Conservation (phyloP, 164 flowering plant species). For the Kalanchoe fedtschenkoi region DNA sequence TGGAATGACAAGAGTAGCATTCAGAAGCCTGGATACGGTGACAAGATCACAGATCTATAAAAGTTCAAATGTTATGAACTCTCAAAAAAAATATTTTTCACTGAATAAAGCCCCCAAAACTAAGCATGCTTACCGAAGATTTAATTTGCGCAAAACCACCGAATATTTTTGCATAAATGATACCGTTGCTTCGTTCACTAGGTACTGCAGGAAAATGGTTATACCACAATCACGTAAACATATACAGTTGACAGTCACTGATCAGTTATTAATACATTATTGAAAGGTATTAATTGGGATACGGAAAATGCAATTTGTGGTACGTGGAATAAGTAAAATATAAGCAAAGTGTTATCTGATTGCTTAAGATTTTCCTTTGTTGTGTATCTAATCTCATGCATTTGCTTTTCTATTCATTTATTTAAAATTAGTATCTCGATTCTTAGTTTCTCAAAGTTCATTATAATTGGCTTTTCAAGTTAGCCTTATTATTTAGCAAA, state of each 20-base stretch:
- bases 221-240: neutral
- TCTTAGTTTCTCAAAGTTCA: too few species aligned
- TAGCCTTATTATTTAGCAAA: too few species aligned
- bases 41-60: slow-evolving; percentile 95
- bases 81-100: slow-evolving; percentile 11
- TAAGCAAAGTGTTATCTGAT: too few species aligned
- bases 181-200: slow-evolving; percentile 52
- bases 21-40: slow-evolving; percentile 81
- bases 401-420: too few species aligned
- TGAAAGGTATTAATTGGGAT: neutral
- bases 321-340: too few species aligned
- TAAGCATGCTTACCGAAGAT: slow-evolving; percentile 49
- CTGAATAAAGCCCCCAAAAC: slow-evolving; percentile 6
- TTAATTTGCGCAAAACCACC: slow-evolving; percentile 91
- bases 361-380: too few species aligned
- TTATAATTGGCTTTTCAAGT: too few species aligned
- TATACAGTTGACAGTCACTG: neutral
- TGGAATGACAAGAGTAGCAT: slow-evolving; percentile 95
- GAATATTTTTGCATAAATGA: slow-evolving; percentile 84
- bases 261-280: neutral
- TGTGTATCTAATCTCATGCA: too few species aligned
- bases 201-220: slow-evolving; percentile 39
- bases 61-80: slow-evolving; percentile 34
- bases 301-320: neutral
- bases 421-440: too few species aligned